Conservation (phyloP, 2,329 filamentous ascomycete species). For the Orbilia quercus region DNA sequence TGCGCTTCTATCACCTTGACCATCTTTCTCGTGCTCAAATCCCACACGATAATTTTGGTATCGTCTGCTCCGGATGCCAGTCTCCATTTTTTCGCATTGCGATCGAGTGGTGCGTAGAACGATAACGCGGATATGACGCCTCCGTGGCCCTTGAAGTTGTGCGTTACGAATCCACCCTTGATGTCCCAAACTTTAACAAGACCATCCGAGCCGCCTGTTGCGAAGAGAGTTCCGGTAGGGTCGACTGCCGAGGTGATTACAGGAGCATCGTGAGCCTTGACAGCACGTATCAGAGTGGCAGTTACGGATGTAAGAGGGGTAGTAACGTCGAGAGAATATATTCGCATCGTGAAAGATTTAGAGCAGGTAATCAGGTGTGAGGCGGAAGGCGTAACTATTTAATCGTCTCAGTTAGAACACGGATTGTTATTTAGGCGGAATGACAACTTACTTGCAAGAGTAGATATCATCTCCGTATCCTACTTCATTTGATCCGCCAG, state of each 20-base stretch:
- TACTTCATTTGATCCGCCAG: slow-evolving; percentile 61
- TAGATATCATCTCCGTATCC: slow-evolving; percentile 84
- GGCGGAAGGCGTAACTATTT: slow-evolving; percentile 81
- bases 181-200: slow-evolving; percentile 98
- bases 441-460: slow-evolving; percentile 70
- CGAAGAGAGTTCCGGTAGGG: slow-evolving; percentile 85
- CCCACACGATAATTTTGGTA: slow-evolving; percentile 90
- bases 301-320: slow-evolving; percentile 67
- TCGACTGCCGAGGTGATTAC: slow-evolving; percentile 89
- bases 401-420: slow-evolving; percentile 55
- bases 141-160: slow-evolving; percentile 93
- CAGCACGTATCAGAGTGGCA: slow-evolving; percentile 76
- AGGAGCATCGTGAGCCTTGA: slow-evolving; percentile 90
- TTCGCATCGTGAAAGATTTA: slow-evolving; percentile 93
- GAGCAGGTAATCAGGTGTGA: slow-evolving; percentile 92
- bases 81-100: slow-evolving; percentile 71
- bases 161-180: slow-evolving; percentile 85
- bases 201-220: slow-evolving; percentile 92
- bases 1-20: slow-evolving; percentile 87
- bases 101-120: slow-evolving; percentile 76
- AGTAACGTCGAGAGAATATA: slow-evolving; percentile 76
- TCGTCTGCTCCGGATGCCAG: slow-evolving; percentile 93
- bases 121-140: slow-evolving; percentile 89
- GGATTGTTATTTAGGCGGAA: slow-evolving; percentile 13
- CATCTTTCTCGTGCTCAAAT: slow-evolving; percentile 83